A percentile compares a stretch with the other conserved stretches of the same genome.
These are phyloP conservation scores for Blastocladiella emersonii DNA, from an alignment of 371 early-diverging fungal genomes.

Conservation along the genomic window DNA sequence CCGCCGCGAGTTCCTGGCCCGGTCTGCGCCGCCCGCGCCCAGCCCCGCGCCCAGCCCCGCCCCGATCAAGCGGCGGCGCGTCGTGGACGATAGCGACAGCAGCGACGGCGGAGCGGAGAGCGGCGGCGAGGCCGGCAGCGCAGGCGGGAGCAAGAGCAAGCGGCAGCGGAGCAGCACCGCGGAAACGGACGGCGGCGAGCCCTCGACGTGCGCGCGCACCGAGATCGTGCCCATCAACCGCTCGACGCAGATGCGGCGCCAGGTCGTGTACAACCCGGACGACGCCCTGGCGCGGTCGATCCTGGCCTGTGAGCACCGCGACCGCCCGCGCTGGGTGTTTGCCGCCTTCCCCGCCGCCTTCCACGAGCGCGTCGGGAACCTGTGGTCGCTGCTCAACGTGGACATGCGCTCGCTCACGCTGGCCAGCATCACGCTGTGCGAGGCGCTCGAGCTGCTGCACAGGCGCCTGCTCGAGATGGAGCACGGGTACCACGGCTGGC, in stretches of 20 bases:
- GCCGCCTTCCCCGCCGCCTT: background rate
- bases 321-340: background rate
- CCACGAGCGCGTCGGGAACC: background rate
- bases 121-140: too few relatives aligned
- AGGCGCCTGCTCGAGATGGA: background rate
- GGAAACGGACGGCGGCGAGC: too few relatives aligned
- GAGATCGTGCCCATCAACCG: background rate
- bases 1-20: too few relatives aligned
- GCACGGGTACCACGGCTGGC: background rate
- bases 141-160: too few relatives aligned
- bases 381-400: background rate
- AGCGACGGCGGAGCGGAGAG: too few relatives aligned
- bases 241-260: background rate
- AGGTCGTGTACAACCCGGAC: slow-evolving; percentile 1
- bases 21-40: too few relatives aligned
- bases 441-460: background rate
- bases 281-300: background rate
- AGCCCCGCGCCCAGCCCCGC: too few relatives aligned
- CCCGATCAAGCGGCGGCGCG: too few relatives aligned
- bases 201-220: background rate
- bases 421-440: background rate
- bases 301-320: background rate
- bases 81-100: too few relatives aligned
- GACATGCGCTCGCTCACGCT: background rate
- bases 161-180: too few relatives aligned